phyloP scores from a whole-genome alignment of 1,284 basidiomycete genomes.

The Malassezia globosa region DNA sequence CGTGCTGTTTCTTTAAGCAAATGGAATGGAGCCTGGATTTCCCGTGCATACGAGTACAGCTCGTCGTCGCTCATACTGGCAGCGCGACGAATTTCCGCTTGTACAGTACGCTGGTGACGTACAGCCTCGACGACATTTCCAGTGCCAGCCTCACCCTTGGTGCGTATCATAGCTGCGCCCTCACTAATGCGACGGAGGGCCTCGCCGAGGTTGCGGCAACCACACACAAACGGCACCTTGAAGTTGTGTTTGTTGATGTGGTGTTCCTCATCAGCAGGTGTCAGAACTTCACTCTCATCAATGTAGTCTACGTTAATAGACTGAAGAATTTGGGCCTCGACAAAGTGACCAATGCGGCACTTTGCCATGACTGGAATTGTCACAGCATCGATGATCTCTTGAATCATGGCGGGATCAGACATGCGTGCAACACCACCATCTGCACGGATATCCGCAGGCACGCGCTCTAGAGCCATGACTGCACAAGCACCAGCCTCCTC shows the following conservation, averaged over 20 bases:
- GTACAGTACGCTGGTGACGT: constrained; percentile 74
- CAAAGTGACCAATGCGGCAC: constrained; percentile 90
- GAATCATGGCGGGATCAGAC: constrained; percentile 84
- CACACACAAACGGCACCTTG: constrained; percentile 58
- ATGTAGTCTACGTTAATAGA: constrained; percentile 93
- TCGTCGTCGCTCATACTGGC: constrained; percentile 80
- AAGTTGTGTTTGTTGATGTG: constrained; percentile 55
- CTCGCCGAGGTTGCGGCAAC: constrained; percentile 60
- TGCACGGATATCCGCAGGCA: constrained; percentile 75
- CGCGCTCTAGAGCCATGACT: constrained; percentile 78
- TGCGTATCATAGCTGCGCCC: constrained; percentile 54
- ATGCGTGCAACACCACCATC: constrained; percentile 46
- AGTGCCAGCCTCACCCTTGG: constrained; percentile 66
- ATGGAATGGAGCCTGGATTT: constrained; percentile 83
- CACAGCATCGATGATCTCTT: constrained; percentile 64
- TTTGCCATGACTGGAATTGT: constrained; percentile 61
- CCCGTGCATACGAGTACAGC: constrained; percentile 85
- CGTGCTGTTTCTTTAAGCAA: constrained; percentile 90
- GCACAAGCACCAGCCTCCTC: constrained; percentile 96
- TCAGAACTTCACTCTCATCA: constrained; percentile 83
- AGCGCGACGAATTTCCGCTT: constrained; percentile 72
- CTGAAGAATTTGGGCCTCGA: constrained; percentile 67
- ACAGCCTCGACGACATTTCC: constrained; percentile 91
- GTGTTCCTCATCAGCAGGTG: constrained; percentile 63
- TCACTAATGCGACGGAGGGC: constrained; percentile 91